Evolutionary conservation across 2,329 filamentous ascomycete species (phyloP).

Genomic region (Karstenula rhodostoma): DNA sequence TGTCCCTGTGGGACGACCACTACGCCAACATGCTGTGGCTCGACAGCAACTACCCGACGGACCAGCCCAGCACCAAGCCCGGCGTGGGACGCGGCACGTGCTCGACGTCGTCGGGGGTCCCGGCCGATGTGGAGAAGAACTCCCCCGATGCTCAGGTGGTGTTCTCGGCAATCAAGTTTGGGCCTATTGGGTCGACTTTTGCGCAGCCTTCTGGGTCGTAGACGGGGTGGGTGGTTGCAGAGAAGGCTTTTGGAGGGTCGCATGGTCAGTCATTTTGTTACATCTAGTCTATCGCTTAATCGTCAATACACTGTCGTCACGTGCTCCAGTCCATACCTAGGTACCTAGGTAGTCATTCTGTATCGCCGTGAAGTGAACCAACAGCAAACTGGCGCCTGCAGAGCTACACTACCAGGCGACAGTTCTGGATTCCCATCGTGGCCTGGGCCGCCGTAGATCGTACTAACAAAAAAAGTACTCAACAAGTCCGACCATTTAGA

Average conservation of each 20-base stretch:
- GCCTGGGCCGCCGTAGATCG: no score
- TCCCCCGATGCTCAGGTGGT: constrained; percentile 22
- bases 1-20: constrained; percentile 69
- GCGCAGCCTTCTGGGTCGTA: constrained; percentile 11
- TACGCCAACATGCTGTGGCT: constrained; percentile 75
- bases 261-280: background rate
- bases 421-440: no score
- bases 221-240: no score
- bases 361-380: no score
- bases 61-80: constrained; percentile 18
- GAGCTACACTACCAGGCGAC: no score
- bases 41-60: constrained; percentile 67
- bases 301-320: no score
- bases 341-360: no score
- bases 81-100: constrained; percentile 28
- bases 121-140: constrained; percentile 28
- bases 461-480: no score
- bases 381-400: no score
- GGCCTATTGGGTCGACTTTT: constrained; percentile 30
- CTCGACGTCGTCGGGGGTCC: constrained; percentile 23
- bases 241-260: background rate
- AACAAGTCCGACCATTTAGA: no score
- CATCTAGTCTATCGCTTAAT: background rate
- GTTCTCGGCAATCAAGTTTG: constrained; percentile 35
- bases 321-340: no score